Evolutionary conservation across 2,329 filamentous ascomycete genomes (phyloP).

Genomic region (Pyrenophora teres): DNA sequence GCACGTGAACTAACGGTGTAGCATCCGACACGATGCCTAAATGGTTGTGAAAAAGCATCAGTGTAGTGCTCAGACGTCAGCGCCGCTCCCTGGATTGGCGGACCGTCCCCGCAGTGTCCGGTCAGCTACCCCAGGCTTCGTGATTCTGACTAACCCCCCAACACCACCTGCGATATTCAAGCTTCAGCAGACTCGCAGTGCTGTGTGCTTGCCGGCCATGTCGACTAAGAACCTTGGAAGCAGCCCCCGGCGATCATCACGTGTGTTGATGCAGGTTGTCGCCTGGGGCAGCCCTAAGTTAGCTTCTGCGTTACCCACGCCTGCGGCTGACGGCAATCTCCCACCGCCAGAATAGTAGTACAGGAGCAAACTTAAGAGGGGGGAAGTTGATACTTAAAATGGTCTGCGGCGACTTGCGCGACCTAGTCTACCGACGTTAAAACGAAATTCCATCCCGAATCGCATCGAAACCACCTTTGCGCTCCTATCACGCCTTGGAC

Average conservation of each 20-base stretch:
- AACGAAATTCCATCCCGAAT: slow-evolving; percentile 8
- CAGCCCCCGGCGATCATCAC: slow-evolving; percentile 17
- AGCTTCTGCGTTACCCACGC: slow-evolving; percentile 17
- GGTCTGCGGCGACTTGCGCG: slow-evolving; percentile 14
- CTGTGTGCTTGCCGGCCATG: not conserved
- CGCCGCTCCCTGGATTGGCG: slow-evolving; percentile 16
- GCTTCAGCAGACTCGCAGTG: not conserved
- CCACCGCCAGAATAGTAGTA: slow-evolving; percentile 9
- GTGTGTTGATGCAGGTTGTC: slow-evolving; percentile 37
- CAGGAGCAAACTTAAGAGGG: slow-evolving; percentile 5
- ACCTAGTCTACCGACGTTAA: slow-evolving; percentile 10
- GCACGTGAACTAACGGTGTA: not conserved
- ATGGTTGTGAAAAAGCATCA: slow-evolving; percentile 1
- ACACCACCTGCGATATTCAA: slow-evolving; percentile 1
- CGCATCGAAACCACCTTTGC: slow-evolving; percentile 8
- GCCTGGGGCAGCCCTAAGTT: slow-evolving; percentile 12
- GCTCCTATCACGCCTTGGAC: not conserved
- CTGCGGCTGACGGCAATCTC: slow-evolving; percentile 23
- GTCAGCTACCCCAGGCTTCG: not conserved
- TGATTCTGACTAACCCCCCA: too few species aligned
- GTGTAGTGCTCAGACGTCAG: slow-evolving; percentile 10
- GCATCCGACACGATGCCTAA: slow-evolving; percentile 4
- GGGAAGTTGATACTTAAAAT: slow-evolving; percentile 1
- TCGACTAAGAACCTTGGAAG: not conserved
- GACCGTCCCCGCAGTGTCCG: slow-evolving; percentile 16